These are phyloP conservation scores for Trichoderma atroviride DNA, from an alignment of 2,329 filamentous ascomycete genomes.

Conservation along the genomic window DNA sequence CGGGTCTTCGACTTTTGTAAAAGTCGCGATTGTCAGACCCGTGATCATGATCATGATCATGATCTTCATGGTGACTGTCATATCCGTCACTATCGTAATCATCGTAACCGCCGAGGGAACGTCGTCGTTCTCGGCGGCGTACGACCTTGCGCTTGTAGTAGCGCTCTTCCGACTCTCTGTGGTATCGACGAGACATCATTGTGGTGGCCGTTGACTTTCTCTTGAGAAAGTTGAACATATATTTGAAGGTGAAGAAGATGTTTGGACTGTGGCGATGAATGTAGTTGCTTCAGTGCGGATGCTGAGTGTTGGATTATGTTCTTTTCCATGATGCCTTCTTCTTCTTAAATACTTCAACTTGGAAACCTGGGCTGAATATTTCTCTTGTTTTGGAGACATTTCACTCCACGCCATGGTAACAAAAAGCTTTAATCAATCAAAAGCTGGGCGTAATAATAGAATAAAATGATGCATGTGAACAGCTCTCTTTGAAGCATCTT, in stretches of 20 bases:
- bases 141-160: background rate
- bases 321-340: background rate
- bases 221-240: constrained; percentile 12
- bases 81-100: background rate
- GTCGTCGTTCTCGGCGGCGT: background rate
- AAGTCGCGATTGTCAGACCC: background rate
- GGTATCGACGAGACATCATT: background rate
- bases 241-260: background rate
- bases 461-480: background rate
- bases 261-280: background rate
- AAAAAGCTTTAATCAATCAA: background rate
- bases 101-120: background rate
- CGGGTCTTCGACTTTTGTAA: background rate
- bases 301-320: background rate
- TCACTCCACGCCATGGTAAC: background rate
- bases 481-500: background rate
- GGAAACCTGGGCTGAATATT: background rate
- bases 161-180: background rate
- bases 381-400: background rate
- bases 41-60: background rate
- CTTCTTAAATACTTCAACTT: constrained; percentile 7
- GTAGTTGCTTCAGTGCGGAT: background rate
- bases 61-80: background rate
- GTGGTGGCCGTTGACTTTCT: background rate
- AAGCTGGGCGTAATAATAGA: background rate